These are phyloP conservation scores for Neurospora discreta DNA, from an alignment of 495 filamentous ascomycete species.

Conservation along the genomic window DNA sequence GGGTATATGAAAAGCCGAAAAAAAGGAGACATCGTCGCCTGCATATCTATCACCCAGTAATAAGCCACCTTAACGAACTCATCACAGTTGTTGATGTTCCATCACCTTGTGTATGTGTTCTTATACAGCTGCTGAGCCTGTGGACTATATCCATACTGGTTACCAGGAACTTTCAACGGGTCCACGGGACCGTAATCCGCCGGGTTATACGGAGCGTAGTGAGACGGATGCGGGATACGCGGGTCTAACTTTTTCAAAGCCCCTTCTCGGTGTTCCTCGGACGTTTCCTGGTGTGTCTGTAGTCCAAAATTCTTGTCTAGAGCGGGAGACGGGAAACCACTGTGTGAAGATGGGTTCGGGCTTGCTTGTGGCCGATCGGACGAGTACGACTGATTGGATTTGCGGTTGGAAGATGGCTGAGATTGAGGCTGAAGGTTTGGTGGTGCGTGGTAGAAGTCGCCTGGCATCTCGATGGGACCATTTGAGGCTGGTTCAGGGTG, in stretches of 20 bases:
- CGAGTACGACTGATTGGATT: slow-evolving; percentile 22
- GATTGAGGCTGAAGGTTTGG: slow-evolving; percentile 6
- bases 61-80: background rate
- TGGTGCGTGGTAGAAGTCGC: slow-evolving; percentile 30
- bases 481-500: slow-evolving; percentile 3
- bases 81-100: background rate
- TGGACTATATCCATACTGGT: background rate
- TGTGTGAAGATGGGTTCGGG: slow-evolving; percentile 17
- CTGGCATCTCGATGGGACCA: slow-evolving; percentile 34
- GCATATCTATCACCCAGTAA: background rate
- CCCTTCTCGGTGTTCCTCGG: slow-evolving; percentile 27
- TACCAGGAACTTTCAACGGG: background rate
- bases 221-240: slow-evolving; percentile 12
- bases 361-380: slow-evolving; percentile 19
- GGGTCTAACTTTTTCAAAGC: slow-evolving; percentile 13
- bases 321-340: slow-evolving; percentile 21
- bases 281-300: slow-evolving; percentile 27
- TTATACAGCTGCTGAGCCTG: background rate
- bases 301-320: slow-evolving; percentile 26
- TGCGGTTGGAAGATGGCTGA: slow-evolving; percentile 9
- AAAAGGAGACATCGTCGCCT: background rate
- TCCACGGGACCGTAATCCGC: slow-evolving; percentile 28
- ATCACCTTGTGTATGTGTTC: background rate
- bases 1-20: background rate
- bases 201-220: slow-evolving; percentile 30